These are phyloP conservation scores for Lachnellula willkommii DNA, from an alignment of 2,329 filamentous ascomycete species.

Conservation along the genomic window DNA sequence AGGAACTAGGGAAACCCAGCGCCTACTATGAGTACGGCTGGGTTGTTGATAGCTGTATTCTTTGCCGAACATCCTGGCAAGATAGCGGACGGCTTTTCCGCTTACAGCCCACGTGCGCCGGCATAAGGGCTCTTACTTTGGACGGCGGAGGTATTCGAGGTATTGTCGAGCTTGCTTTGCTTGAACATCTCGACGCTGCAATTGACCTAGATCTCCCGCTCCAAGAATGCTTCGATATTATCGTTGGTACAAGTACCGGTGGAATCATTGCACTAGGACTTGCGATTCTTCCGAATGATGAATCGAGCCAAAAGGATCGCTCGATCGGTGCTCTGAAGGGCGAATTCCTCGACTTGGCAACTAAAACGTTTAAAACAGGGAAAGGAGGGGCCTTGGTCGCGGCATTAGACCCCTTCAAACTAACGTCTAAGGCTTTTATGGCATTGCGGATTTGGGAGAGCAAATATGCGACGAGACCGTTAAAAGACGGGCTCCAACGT, in stretches of 20 bases:
- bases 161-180: background rate
- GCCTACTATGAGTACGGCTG: background rate
- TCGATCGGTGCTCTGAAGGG: constrained; percentile 3
- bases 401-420: constrained; percentile 4
- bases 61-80: background rate
- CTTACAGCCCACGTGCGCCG: background rate
- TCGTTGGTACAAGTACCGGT: constrained; percentile 7
- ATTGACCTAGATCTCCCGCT: constrained; percentile 5
- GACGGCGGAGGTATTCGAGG: constrained; percentile 6
- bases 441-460: constrained; percentile 8
- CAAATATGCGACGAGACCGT: constrained; percentile 1
- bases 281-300: background rate
- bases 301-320: background rate
- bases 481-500: constrained; percentile 4
- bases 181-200: background rate
- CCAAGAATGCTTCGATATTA: constrained; percentile 5
- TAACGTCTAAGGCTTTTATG: constrained; percentile 5
- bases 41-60: background rate
- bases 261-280: background rate
- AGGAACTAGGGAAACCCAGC: background rate
- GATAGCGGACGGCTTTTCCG: background rate
- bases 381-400: background rate
- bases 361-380: constrained; percentile 1
- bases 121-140: constrained; percentile 1
- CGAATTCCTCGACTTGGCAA: constrained; percentile 1